phyloP scores from a whole-genome alignment of 352 stramenopile genomes.

The Aphanomyces stellatus region DNA sequence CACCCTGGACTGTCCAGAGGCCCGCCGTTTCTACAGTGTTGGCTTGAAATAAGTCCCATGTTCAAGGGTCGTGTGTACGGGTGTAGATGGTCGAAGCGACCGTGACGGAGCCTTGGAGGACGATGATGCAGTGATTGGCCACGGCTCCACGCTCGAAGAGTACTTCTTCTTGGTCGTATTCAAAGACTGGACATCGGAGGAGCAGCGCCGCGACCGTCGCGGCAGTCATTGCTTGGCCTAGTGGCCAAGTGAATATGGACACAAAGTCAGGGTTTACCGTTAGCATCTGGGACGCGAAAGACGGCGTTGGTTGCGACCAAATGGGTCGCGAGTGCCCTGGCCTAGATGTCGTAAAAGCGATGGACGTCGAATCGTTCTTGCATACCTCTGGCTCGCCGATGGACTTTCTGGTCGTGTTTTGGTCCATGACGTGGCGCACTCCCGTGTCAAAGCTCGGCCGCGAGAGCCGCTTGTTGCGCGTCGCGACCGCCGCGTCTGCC shows the following conservation, averaged over 20 bases:
- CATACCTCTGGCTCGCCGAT: slow-evolving; percentile 11
- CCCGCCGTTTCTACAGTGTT: not conserved
- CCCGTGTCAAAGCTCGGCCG: slow-evolving; percentile 17
- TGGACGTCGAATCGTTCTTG: not conserved
- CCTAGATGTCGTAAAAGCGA: not conserved
- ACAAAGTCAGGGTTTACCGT: not conserved
- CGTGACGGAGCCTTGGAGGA: slow-evolving; percentile 29
- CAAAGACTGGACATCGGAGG: slow-evolving; percentile 26
- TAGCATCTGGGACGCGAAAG: not conserved
- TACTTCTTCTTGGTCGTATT: slow-evolving; percentile 24
- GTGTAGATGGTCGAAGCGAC: not conserved
- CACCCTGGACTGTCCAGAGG: slow-evolving; percentile 3
- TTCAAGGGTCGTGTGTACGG: not conserved
- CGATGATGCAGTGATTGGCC: slow-evolving; percentile 28
- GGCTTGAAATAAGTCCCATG: not conserved
- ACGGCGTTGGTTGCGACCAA: slow-evolving; percentile 4
- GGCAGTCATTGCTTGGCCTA: not conserved
- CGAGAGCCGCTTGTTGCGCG: not conserved
- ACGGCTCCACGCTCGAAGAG: slow-evolving; percentile 23
- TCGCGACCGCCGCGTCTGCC: not conserved
- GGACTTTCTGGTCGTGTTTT: not conserved
- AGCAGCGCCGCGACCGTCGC: not conserved
- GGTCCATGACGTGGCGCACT: slow-evolving; percentile 3
- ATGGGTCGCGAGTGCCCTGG: not conserved
- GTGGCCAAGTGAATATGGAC: not conserved